A percentile compares a stretch with the other conserved stretches of the same genome.
Conservation (phyloP, 306 rosid species). For the Psophocarpus tetragonolobus region DNA sequence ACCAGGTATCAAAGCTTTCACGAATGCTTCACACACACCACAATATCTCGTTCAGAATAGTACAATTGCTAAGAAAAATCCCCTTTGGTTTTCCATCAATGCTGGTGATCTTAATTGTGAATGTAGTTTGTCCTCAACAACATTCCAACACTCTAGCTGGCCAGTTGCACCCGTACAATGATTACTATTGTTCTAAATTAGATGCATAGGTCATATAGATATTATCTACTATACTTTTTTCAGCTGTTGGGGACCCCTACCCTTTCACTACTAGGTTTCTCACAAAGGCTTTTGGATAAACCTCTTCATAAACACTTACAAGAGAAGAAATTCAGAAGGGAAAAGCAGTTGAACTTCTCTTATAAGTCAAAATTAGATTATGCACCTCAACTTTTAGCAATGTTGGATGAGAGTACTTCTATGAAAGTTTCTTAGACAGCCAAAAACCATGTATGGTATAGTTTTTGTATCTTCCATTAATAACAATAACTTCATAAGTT, state of each 20-base stretch:
- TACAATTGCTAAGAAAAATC: slow-evolving; percentile 27
- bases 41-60: slow-evolving; percentile 20
- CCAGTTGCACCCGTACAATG: slow-evolving; percentile 48
- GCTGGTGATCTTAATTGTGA: slow-evolving; percentile 25
- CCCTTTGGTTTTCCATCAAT: slow-evolving; percentile 18
- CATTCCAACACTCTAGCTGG: slow-evolving; percentile 61
- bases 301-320: not conserved
- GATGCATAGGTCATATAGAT: slow-evolving; percentile 31
- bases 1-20: slow-evolving; percentile 42
- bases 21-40: not conserved
- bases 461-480: not conserved
- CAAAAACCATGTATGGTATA: not conserved
- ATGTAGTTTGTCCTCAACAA: slow-evolving; percentile 56
- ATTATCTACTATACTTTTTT: slow-evolving; percentile 26
- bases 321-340: not conserved
- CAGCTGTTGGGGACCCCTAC: not conserved
- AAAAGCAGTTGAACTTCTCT: not conserved
- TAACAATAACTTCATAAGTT: not conserved
- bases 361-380: not conserved
- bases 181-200: slow-evolving; percentile 38
- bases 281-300: not conserved
- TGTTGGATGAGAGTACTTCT: not conserved
- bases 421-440: not conserved
- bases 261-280: slow-evolving; percentile 1
- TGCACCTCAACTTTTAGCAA: not conserved